These are phyloP conservation scores for Stevia rebaudiana DNA, from an alignment of 140 eudicot species.

Conservation along the genomic window DNA sequence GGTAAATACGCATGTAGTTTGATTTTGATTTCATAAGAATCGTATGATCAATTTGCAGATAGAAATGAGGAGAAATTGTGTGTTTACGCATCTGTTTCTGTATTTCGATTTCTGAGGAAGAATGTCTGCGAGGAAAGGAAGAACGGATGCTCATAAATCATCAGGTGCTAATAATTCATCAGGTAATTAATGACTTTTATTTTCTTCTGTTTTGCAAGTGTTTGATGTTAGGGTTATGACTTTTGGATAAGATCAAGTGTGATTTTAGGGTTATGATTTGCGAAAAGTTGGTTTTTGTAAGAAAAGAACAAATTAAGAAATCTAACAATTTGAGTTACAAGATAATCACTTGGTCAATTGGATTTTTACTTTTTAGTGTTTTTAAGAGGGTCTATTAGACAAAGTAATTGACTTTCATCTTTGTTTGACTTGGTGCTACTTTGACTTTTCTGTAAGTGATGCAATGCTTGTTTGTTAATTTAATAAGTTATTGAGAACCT, in stretches of 20 bases:
- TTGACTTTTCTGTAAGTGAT: slow-evolving; percentile 4
- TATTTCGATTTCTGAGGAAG: slow-evolving; percentile 21
- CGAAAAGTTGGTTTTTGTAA: background rate
- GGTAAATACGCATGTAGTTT: slow-evolving; percentile 23
- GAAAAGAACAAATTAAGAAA: background rate
- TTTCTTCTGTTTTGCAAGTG: background rate
- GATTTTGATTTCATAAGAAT: background rate
- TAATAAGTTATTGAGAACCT: background rate
- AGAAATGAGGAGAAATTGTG: slow-evolving; percentile 19
- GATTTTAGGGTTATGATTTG: slow-evolving; percentile 6
- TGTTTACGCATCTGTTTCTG: slow-evolving; percentile 14
- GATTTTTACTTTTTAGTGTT: background rate
- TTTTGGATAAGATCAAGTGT: slow-evolving; percentile 10
- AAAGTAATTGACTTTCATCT: background rate
- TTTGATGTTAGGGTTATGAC: slow-evolving; percentile 11
- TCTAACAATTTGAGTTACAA: background rate
- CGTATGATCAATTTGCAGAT: slow-evolving; percentile 9
- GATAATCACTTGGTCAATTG: background rate
- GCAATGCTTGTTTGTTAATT: background rate
- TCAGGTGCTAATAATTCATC: slow-evolving; percentile 25
- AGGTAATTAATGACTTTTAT: slow-evolving; percentile 4
- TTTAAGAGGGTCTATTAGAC: slow-evolving; percentile 5
- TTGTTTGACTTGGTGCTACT: slow-evolving; percentile 14
- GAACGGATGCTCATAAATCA: slow-evolving; percentile 11
- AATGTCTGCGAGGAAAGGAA: slow-evolving; percentile 16